phyloP scores from a whole-genome alignment of 768 basidiomycete species.

The Pleurotus tuoliensis region DNA sequence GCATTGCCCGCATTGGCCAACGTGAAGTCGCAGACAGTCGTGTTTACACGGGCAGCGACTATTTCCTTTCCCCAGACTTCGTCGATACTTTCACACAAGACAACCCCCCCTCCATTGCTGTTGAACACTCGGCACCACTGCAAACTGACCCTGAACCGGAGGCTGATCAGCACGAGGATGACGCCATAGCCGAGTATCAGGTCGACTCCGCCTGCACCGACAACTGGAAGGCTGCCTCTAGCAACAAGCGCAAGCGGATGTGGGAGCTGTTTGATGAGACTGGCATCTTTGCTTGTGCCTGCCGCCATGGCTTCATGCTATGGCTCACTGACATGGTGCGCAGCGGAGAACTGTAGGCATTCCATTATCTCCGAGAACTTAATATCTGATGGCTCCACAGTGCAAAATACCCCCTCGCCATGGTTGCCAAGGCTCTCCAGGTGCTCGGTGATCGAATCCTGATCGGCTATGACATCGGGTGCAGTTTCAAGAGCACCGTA shows the following conservation, averaged over 20 bases:
- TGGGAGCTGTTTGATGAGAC: conserved; percentile 33
- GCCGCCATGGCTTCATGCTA: conserved; percentile 28
- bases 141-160: not conserved
- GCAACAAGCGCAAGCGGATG: conserved; percentile 25
- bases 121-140: not conserved
- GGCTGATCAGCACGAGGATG: not conserved
- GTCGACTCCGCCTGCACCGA: not conserved
- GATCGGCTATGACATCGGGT: too few species aligned
- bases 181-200: not conserved
- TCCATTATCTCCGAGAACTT: too few species aligned
- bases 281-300: conserved; percentile 31
- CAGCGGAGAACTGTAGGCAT: too few species aligned
- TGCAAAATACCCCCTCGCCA: too few species aligned
- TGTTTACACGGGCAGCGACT: too few species aligned
- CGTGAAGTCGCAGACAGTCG: too few species aligned
- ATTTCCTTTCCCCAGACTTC: too few species aligned
- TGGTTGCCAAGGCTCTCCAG: too few species aligned
- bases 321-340: not conserved
- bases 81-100: conserved; percentile 5
- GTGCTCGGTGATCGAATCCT: too few species aligned
- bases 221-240: conserved; percentile 14
- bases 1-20: too few species aligned
- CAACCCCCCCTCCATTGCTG: conserved; percentile 12
- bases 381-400: too few species aligned
- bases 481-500: too few species aligned